These are phyloP conservation scores for Pichiaceae sp. DNA, from an alignment of 1,139 yeast species.

Conservation along the genomic window DNA sequence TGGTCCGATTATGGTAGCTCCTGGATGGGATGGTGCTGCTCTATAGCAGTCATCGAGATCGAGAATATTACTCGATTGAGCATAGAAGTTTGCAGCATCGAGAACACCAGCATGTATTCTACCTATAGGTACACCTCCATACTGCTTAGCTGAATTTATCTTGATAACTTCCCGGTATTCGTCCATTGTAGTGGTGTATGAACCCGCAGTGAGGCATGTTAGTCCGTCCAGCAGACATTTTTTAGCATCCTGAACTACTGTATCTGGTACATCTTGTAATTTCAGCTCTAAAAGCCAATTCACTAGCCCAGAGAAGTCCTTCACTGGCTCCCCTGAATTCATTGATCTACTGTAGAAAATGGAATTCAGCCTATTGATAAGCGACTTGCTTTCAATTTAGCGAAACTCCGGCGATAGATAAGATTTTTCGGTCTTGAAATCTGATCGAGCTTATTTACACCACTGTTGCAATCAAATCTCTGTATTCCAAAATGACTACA, in stretches of 20 bases:
- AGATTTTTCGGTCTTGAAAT: too few relatives aligned
- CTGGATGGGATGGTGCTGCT: background rate
- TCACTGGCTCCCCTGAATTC: too few relatives aligned
- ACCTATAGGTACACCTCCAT: background rate
- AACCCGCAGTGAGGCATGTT: background rate
- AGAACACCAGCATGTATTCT: background rate
- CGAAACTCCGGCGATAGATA: too few relatives aligned
- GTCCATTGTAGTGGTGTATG: background rate
- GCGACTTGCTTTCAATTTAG: too few relatives aligned
- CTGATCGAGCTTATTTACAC: too few relatives aligned
- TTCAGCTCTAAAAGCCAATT: background rate
- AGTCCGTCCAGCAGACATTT: background rate
- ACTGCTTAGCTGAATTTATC: background rate
- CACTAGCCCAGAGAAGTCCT: background rate
- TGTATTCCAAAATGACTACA: background rate
- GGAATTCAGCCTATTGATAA: too few relatives aligned
- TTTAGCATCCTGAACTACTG: background rate
- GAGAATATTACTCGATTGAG: background rate
- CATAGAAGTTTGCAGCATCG: background rate
- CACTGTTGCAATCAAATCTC: too few relatives aligned
- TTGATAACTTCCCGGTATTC: background rate
- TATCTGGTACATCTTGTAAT: background rate
- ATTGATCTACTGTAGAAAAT: too few relatives aligned
- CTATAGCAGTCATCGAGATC: background rate
- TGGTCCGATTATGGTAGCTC: background rate